phyloP scores from a whole-genome alignment of 208 protist species.

The Crithidia brevicula region DNA sequence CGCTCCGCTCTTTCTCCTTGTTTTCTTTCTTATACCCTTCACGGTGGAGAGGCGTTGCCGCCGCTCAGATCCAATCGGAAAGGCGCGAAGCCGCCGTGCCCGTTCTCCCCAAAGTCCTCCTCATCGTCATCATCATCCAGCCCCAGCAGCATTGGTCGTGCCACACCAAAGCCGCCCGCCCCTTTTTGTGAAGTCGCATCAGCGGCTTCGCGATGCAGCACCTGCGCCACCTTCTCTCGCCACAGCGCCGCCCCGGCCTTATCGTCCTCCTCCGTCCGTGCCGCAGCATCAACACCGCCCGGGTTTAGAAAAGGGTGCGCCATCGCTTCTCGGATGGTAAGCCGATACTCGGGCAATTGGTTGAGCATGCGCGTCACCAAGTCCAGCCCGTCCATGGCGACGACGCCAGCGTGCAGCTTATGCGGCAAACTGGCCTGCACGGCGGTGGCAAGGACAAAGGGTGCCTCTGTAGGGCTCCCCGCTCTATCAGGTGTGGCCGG shows the following conservation, averaged over 20 bases:
- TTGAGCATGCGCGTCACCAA: constrained; percentile 75
- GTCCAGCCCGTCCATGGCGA: constrained; percentile 63
- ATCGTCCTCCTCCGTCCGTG: constrained; percentile 29
- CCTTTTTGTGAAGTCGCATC: constrained; percentile 1
- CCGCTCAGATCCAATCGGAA: constrained; percentile 15
- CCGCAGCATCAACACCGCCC: neutral
- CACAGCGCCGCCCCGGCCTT: constrained; percentile 45
- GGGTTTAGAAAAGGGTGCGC: constrained; percentile 67
- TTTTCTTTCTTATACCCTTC: no score
- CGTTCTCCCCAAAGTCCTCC: constrained; percentile 19
- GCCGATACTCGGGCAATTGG: constrained; percentile 51
- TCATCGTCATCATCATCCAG: constrained; percentile 36
- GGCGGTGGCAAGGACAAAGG: neutral
- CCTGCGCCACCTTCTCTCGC: constrained; percentile 46
- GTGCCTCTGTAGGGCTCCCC: neutral
- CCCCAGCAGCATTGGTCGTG: constrained; percentile 28
- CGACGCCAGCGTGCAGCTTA: constrained; percentile 61
- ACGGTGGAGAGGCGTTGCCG: neutral
- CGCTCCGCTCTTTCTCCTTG: no score
- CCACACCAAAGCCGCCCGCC: constrained; percentile 18
- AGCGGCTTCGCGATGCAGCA: constrained; percentile 22
- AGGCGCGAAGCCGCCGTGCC: constrained; percentile 15
- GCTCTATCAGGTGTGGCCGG: no score
- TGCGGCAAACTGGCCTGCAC: constrained; percentile 52
- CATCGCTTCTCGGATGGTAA: constrained; percentile 64